These are phyloP conservation scores for Xeromyces bisporus DNA, from an alignment of 495 filamentous ascomycete species.

Conservation along the genomic window DNA sequence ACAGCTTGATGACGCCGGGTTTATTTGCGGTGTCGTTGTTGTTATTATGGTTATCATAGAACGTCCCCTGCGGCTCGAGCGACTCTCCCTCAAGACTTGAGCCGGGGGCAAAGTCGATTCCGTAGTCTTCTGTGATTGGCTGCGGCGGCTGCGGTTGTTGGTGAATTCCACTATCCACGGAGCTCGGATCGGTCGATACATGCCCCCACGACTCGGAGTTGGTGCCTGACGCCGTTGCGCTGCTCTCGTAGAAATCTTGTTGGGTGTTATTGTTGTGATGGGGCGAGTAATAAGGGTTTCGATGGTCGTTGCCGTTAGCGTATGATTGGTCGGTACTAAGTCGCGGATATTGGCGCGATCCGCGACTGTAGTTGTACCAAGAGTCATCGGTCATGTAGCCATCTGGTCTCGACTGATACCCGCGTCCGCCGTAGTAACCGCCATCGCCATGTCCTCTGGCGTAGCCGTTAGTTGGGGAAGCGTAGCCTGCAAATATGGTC, in stretches of 20 bases:
- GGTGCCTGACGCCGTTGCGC: slow-evolving; percentile 53
- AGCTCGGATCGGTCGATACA: slow-evolving; percentile 65
- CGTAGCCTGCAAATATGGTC: not conserved
- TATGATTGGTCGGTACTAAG: slow-evolving; percentile 29
- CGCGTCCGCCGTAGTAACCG: slow-evolving; percentile 32
- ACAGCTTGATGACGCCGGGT: too few species aligned
- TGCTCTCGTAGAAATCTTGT: slow-evolving; percentile 68
- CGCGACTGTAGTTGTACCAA: slow-evolving; percentile 16
- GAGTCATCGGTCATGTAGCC: slow-evolving; percentile 21
- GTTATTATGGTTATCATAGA: too few species aligned
- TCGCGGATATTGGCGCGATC: slow-evolving; percentile 29
- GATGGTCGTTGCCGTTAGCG: slow-evolving; percentile 20
- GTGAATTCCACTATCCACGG: slow-evolving; percentile 79
- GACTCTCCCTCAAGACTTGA: too few species aligned
- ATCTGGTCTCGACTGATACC: slow-evolving; percentile 39
- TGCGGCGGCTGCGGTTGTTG: too few species aligned
- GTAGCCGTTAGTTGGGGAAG: slow-evolving; percentile 17
- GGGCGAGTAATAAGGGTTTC: slow-evolving; percentile 40
- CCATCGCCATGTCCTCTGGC: slow-evolving; percentile 31
- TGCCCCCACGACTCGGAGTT: slow-evolving; percentile 56
- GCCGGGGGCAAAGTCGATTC: too few species aligned
- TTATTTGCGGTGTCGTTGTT: slow-evolving; percentile 19
- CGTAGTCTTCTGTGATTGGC: too few species aligned
- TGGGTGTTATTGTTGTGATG: too few species aligned
- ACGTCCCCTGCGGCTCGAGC: too few species aligned